These are phyloP conservation scores for Proliferodiscus dingleyae DNA, from an alignment of 2,329 filamentous ascomycete species.

Conservation along the genomic window DNA sequence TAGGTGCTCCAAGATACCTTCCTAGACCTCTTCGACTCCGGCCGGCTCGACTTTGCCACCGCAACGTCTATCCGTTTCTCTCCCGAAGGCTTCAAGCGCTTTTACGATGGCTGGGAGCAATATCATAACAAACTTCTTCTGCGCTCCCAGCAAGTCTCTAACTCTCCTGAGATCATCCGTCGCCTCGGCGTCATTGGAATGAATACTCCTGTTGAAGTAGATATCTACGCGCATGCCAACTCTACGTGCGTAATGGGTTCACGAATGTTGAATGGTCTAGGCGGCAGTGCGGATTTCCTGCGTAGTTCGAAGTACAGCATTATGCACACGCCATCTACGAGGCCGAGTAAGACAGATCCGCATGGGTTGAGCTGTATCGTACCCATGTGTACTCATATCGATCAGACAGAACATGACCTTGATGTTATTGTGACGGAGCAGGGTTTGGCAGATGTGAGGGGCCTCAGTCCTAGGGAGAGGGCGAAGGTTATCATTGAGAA, in stretches of 20 bases:
- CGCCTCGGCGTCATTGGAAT: conserved; percentile 85
- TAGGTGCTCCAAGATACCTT: conserved; percentile 82
- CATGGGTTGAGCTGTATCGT: conserved; percentile 81
- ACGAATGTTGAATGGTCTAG: conserved; percentile 82
- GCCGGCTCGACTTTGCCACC: conserved; percentile 82
- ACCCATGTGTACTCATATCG: conserved; percentile 89
- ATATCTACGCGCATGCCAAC: conserved; percentile 93
- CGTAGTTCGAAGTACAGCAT: conserved; percentile 77
- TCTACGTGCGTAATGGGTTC: conserved; percentile 83
- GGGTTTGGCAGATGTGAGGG: conserved; percentile 80
- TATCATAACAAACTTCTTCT: conserved; percentile 81
- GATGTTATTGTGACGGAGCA: conserved; percentile 76
- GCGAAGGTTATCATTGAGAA: conserved; percentile 82
- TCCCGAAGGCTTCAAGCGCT: conserved; percentile 83
- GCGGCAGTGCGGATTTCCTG: conserved; percentile 78
- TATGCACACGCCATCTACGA: conserved; percentile 85
- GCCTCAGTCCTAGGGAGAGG: conserved; percentile 72
- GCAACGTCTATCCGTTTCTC: conserved; percentile 89
- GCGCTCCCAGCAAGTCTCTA: conserved; percentile 82
- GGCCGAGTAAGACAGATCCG: conserved; percentile 77
- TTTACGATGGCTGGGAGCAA: conserved; percentile 78
- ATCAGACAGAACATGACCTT: conserved; percentile 90
- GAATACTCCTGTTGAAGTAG: conserved; percentile 92
- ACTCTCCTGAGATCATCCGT: conserved; percentile 86
- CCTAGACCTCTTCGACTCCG: conserved; percentile 86